phyloP scores from a whole-genome alignment of 768 basidiomycete species.

The Antrodiella citrinella region DNA sequence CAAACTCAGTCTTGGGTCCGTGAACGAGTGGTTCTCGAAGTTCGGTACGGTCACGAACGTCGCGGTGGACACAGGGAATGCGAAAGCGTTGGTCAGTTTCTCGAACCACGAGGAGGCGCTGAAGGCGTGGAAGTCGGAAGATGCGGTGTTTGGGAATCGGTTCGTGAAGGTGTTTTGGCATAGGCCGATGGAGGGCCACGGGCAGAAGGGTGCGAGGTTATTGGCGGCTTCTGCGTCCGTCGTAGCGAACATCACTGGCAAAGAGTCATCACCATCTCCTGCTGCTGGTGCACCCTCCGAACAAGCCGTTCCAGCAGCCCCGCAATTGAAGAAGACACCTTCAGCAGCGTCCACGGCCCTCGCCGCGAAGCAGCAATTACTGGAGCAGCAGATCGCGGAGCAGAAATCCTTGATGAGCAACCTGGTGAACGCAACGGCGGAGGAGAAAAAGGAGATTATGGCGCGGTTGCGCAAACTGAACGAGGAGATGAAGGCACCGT shows the following conservation, averaged over 20 bases:
- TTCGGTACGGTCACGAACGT: slow-evolving; percentile 93
- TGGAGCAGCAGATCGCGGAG: slow-evolving; percentile 80
- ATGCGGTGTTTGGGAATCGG: slow-evolving; percentile 90
- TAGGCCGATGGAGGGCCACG: slow-evolving; percentile 86
- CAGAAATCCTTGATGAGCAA: slow-evolving; percentile 81
- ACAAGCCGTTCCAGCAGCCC: slow-evolving; percentile 20
- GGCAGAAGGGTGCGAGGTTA: slow-evolving; percentile 66
- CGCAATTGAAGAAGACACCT: slow-evolving; percentile 11
- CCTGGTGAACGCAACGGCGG: slow-evolving; percentile 49
- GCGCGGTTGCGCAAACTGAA: slow-evolving; percentile 63
- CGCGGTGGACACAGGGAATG: slow-evolving; percentile 65
- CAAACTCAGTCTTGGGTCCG: slow-evolving; percentile 64
- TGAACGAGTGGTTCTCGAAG: slow-evolving; percentile 85
- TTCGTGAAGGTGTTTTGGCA: slow-evolving; percentile 98
- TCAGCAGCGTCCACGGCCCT: slow-evolving; percentile 39
- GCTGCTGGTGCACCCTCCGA: slow-evolving; percentile 17
- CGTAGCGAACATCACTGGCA: slow-evolving; percentile 43
- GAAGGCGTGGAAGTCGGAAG: slow-evolving; percentile 86
- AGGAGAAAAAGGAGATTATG: slow-evolving; percentile 79
- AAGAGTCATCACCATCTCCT: slow-evolving; percentile 14
- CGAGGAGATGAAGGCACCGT: slow-evolving; percentile 61
- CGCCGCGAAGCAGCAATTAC: slow-evolving; percentile 64
- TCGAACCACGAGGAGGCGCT: slow-evolving; percentile 75
- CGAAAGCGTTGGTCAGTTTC: slow-evolving; percentile 87
- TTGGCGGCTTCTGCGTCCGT: slow-evolving; percentile 76